A percentile compares a stretch with the other conserved stretches of the same genome.
phyloP scores from a whole-genome alignment of 306 rosid species.

The Sicyos baderoa region DNA sequence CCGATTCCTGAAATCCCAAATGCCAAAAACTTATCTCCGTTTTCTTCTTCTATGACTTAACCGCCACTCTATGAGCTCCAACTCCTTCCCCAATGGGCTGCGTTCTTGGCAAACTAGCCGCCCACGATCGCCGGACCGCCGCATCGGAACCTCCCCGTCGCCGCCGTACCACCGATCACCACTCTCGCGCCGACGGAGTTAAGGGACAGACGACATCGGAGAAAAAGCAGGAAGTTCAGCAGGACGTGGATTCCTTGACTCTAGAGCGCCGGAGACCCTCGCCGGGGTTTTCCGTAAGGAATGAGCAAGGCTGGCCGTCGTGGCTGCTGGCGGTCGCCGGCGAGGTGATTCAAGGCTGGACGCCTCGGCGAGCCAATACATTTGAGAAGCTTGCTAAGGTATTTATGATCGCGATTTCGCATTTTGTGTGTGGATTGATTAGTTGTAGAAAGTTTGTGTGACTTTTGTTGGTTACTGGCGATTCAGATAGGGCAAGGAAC shows the following conservation, averaged over 20 bases:
- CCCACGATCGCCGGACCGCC: background rate
- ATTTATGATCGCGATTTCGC: background rate
- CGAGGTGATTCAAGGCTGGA: slow-evolving; percentile 83
- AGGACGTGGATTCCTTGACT: slow-evolving; percentile 44
- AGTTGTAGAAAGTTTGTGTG: slow-evolving; percentile 6
- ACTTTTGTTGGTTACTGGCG: no score
- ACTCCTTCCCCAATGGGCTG: slow-evolving; percentile 73
- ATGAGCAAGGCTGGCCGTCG: slow-evolving; percentile 85
- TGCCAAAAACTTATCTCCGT: background rate
- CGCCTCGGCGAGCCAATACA: slow-evolving; percentile 88
- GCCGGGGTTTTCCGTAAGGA: slow-evolving; percentile 31
- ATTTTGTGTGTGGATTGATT: slow-evolving; percentile 1
- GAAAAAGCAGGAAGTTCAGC: slow-evolving; percentile 27
- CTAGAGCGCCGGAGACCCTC: slow-evolving; percentile 49
- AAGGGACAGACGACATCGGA: slow-evolving; percentile 20
- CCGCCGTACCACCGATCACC: slow-evolving; percentile 27
- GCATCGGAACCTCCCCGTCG: no score
- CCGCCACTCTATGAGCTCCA: slow-evolving; percentile 19
- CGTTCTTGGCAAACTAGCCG: slow-evolving; percentile 47
- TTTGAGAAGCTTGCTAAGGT: slow-evolving; percentile 95
- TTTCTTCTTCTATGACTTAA: slow-evolving; percentile 30
- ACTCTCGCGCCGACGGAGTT: slow-evolving; percentile 17
- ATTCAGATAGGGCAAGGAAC: slow-evolving; percentile 97
- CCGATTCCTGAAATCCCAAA: background rate
- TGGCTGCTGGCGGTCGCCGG: slow-evolving; percentile 91